Evolutionary conservation across 2,329 filamentous ascomycete genomes (phyloP).

Genomic region (Ophiosphaerella korrae): DNA sequence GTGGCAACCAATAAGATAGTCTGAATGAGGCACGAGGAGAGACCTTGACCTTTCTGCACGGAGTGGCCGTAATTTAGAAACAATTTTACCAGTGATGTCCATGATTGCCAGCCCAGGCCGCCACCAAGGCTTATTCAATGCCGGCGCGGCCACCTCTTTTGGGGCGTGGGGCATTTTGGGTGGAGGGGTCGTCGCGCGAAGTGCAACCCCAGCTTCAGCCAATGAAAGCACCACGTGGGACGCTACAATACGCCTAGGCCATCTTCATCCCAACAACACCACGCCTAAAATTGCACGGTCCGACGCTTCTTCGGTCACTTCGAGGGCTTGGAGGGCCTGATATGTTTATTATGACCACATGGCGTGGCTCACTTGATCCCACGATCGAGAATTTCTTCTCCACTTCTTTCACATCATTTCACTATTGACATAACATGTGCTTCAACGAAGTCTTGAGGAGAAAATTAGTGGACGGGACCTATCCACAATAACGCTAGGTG

Average conservation of each 20-base stretch:
- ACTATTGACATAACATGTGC: no score
- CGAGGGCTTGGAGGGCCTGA: no score
- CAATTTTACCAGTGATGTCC: not conserved
- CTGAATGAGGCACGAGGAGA: conserved; percentile 1
- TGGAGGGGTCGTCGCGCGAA: not conserved
- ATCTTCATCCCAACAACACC: not conserved
- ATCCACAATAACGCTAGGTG: no score
- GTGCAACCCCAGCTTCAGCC: not conserved
- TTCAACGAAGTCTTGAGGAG: no score
- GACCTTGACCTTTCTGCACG: conserved; percentile 2
- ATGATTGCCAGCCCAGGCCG: conserved; percentile 11
- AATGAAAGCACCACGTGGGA: conserved; percentile 5
- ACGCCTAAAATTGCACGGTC: conserved; percentile 1
- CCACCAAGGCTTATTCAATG: conserved; percentile 10
- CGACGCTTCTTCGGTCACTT: not conserved
- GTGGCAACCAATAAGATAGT: not conserved
- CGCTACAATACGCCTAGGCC: not conserved
- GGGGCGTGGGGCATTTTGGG: not conserved
- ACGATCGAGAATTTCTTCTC: not conserved
- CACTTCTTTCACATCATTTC: no score
- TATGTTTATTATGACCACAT: not conserved
- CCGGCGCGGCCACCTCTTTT: conserved; percentile 1
- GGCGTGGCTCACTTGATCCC: not conserved
- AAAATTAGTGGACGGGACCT: no score
- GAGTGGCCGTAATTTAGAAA: not conserved